phyloP scores from a whole-genome alignment of 306 rosid species.

The Vigna reflexopilosa region DNA sequence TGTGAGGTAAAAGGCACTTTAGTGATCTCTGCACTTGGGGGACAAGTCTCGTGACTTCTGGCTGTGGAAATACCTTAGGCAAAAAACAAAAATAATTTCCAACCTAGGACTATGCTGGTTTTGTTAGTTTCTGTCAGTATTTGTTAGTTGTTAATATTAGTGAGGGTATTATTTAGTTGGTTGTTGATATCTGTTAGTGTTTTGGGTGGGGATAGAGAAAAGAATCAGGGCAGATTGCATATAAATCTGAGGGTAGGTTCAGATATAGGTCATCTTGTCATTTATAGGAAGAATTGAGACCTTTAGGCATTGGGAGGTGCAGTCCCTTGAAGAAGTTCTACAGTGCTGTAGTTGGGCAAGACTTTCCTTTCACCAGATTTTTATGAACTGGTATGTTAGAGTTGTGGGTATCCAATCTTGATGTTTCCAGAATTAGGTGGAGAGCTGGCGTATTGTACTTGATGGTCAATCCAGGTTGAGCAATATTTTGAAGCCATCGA shows the following conservation, averaged over 20 bases:
- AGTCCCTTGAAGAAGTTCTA: not conserved
- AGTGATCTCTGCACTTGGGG: too few relatives aligned
- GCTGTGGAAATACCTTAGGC: too few relatives aligned
- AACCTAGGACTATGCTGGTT: slow-evolving; percentile 4
- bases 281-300: not conserved
- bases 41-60: too few relatives aligned
- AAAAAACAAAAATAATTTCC: not conserved
- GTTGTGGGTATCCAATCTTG: not conserved
- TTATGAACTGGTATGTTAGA: not conserved
- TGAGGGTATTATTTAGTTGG: not conserved
- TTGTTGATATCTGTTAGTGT: not conserved
- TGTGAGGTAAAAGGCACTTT: too few relatives aligned
- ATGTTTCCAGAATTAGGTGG: not conserved
- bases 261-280: not conserved
- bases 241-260: not conserved
- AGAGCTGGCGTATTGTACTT: not conserved
- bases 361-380: not conserved
- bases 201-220: not conserved
- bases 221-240: not conserved
- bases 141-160: not conserved
- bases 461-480: not conserved
- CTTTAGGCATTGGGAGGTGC: not conserved
- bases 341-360: not conserved
- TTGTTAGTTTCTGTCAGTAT: not conserved
- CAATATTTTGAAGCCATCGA: not conserved